A percentile compares a stretch with the other conserved stretches of the same genome.
These are phyloP conservation scores for Rhododendron simsii DNA, from an alignment of 148 eudicot genomes.

Conservation along the genomic window DNA sequence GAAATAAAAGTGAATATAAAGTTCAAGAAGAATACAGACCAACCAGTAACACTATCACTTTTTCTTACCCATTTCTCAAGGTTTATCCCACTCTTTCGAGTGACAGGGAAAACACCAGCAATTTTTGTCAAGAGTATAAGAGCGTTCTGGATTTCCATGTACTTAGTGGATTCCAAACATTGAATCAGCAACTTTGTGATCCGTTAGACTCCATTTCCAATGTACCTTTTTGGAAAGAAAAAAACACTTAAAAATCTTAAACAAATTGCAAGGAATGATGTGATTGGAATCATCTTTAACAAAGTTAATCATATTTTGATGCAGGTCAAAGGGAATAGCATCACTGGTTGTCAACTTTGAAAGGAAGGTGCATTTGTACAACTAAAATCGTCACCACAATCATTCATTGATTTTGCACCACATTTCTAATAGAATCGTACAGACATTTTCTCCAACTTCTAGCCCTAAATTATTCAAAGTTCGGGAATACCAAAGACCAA, in stretches of 20 bases:
- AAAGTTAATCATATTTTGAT: not conserved
- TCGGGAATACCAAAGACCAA: not conserved
- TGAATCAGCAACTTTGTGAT: slow-evolving; percentile 89
- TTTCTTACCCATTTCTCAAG: slow-evolving; percentile 85
- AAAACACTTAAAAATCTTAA: not conserved
- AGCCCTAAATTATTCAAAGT: not conserved
- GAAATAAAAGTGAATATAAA: not conserved
- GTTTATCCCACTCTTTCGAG: slow-evolving; percentile 94
- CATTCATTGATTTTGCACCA: not conserved
- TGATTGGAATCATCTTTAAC: not conserved
- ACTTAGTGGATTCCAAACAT: slow-evolving; percentile 88
- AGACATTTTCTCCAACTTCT: not conserved
- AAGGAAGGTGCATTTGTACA: no score
- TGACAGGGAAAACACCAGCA: slow-evolving; percentile 86
- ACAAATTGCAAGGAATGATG: not conserved
- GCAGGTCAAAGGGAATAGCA: not conserved
- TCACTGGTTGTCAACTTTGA: no score
- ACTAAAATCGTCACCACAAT: not conserved
- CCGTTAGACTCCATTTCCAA: slow-evolving; percentile 98
- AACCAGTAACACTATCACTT: not conserved
- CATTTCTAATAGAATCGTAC: not conserved
- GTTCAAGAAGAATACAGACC: not conserved
- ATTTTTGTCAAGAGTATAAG: slow-evolving; percentile 85
- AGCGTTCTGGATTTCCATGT: slow-evolving; percentile 96
- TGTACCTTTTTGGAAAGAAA: slow-evolving; percentile 51